These are phyloP conservation scores for Heterobasidion occidentale DNA, from an alignment of 1,284 basidiomycete genomes.

Conservation along the genomic window DNA sequence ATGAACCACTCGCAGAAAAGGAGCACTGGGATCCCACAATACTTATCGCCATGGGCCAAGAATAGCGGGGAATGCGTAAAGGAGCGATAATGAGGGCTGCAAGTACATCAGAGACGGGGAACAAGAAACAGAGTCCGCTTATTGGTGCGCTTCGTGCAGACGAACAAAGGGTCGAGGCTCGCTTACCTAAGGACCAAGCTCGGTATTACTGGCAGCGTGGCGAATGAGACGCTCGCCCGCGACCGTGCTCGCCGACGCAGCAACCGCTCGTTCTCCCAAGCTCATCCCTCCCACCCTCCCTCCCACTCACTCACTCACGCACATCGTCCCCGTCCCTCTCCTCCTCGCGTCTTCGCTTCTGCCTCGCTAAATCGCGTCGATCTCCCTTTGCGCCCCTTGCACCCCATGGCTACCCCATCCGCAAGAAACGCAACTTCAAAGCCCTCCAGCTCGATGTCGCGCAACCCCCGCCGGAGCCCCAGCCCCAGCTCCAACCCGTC, in stretches of 20 bases:
- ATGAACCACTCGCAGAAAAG: no score
- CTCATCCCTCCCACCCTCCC: not conserved
- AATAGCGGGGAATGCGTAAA: no score
- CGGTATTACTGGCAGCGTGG: no score
- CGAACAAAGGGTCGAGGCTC: no score
- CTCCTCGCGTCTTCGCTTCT: not conserved
- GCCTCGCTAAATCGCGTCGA: not conserved
- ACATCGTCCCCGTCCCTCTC: not conserved
- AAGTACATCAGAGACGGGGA: no score
- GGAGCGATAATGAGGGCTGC: no score
- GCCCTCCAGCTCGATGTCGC: constrained; percentile 56
- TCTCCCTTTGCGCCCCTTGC: not conserved
- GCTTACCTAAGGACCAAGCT: no score
- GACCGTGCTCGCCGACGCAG: not conserved
- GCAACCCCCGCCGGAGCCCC: constrained; percentile 31
- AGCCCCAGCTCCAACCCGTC: constrained; percentile 28
- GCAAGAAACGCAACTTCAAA: constrained; percentile 81
- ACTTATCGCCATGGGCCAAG: no score
- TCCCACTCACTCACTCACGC: not conserved
- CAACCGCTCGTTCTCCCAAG: not conserved
- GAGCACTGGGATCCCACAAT: no score
- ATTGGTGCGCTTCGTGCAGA: no score
- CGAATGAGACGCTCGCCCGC: no score
- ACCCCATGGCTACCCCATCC: constrained; percentile 30
- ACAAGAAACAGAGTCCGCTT: no score